Conservation (phyloP, 805 yeast genomes). For the Kodamaea fukazawae region DNA sequence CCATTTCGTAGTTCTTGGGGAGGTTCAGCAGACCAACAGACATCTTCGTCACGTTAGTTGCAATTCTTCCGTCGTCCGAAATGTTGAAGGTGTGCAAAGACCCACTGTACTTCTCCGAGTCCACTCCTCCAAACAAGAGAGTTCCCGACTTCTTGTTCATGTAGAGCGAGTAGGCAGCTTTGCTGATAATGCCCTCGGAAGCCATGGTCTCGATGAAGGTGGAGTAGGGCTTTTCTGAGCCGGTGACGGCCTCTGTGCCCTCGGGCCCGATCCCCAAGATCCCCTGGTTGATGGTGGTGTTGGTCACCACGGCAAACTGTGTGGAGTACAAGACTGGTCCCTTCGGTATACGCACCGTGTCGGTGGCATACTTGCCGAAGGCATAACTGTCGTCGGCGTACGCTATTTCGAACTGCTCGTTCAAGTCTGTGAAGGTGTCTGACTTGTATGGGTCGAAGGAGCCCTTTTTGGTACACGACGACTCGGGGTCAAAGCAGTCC, state of each 20-base stretch:
- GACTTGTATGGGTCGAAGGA: slow-evolving; percentile 9
- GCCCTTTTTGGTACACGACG: slow-evolving; percentile 4
- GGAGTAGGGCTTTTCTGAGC: neutral
- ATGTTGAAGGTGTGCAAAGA: slow-evolving; percentile 21
- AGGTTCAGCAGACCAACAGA: too few species aligned
- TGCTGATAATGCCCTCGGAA: slow-evolving; percentile 7
- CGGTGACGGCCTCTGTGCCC: neutral
- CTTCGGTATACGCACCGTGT: slow-evolving; percentile 2
- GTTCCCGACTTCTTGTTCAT: slow-evolving; percentile 23
- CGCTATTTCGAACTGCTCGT: slow-evolving; percentile 1
- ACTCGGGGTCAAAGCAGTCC: neutral
- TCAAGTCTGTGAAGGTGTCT: slow-evolving; percentile 3
- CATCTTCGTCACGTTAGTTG: too few species aligned
- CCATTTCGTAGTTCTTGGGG: neutral
- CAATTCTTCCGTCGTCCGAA: too few species aligned
- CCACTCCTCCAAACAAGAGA: slow-evolving; percentile 73
- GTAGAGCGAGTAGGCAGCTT: slow-evolving; percentile 16
- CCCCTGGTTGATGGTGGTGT: slow-evolving; percentile 2
- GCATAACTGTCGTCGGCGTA: slow-evolving; percentile 6
- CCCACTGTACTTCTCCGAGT: slow-evolving; percentile 59
- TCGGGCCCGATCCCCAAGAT: slow-evolving; percentile 8
- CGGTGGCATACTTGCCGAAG: slow-evolving; percentile 5
- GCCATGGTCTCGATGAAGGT: slow-evolving; percentile 8
- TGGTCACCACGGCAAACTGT: slow-evolving; percentile 8
- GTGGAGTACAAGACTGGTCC: slow-evolving; percentile 2